Evolutionary conservation across 2,329 filamentous ascomycete species (phyloP), one percentile per base, ranked within the genome.

Genomic region (Colletotrichum sp.): DNA sequence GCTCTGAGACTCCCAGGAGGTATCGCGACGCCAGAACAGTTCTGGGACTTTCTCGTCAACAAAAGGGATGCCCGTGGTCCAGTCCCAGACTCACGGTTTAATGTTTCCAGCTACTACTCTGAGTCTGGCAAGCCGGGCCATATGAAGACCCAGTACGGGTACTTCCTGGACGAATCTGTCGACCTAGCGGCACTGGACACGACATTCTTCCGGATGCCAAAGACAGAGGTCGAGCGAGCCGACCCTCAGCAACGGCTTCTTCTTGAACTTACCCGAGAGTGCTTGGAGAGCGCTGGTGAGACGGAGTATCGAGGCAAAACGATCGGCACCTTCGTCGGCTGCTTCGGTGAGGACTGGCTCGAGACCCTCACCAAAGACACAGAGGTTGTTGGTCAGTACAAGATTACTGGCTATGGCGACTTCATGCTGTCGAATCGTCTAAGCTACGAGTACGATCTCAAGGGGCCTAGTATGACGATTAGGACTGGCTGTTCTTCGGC

Each of bases 401-500:
- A 72, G 4, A 78, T 59, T 2, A 66, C 60, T 12, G 69, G 69
- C 3, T 36, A 66, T 26, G 80, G 76, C 3, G 78, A 82, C 43
- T 80, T 80, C 66, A 78, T 80, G 26, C 24, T 84, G 2, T 73
- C 82, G 7, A 85, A 85, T 52, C 78, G 83, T 0, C 69, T 82
- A 1, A 81, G 80, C 2, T 83, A 84, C 30, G 81, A 84, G 59
- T 82, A 80, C 30, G 78, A 83, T 57, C 75, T 85, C 3, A 80
- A 71, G 7, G 84, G 83, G 0, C 83, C 83, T 0, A 81, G 82
- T 30, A 78, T 85, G 75, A 82, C 80, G 2, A 77, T 86, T 24
- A 78, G 82, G 7, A 85, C 85, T 2, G 85, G 80, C 2, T 87
- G 85, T 66, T 85, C 84, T 0, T 80, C 82, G 1, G 77, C 80